Percentiles rank a stretch among this genome's conserved stretches.
Conservation (phyloP, 2,329 filamentous ascomycete genomes). For the Cladosporium sp. region DNA sequence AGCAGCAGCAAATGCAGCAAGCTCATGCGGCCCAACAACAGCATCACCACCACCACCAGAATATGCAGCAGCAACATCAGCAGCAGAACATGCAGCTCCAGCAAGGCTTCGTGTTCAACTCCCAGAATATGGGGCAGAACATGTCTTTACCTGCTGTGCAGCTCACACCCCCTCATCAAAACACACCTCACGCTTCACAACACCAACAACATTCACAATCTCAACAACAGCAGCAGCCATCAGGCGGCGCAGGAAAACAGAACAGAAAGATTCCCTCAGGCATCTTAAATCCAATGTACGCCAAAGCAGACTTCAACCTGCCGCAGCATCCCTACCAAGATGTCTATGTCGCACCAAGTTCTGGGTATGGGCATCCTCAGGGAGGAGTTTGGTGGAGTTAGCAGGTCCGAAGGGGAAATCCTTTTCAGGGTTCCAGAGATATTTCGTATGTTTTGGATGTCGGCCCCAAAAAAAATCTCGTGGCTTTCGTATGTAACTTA, state of each 20-base stretch:
- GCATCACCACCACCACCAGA: conserved; percentile 32
- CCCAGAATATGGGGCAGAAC: conserved; percentile 15
- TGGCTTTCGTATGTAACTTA: not conserved
- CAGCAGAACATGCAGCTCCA: conserved; percentile 27
- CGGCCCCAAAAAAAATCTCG: not conserved
- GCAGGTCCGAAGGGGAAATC: not conserved
- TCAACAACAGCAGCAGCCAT: conserved; percentile 28
- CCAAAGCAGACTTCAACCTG: conserved; percentile 71
- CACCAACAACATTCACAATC: conserved; percentile 21
- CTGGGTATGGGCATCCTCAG: conserved; percentile 19
- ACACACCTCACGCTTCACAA: not conserved
- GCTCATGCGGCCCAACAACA: conserved; percentile 30
- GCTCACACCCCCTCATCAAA: conserved; percentile 22
- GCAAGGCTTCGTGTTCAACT: conserved; percentile 28
- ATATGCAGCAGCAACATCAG: not conserved
- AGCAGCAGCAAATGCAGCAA: conserved; percentile 24
- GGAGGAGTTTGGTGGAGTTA: conserved; percentile 14
- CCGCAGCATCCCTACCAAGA: conserved; percentile 80
- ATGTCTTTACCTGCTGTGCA: conserved; percentile 17
- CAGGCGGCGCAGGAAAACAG: conserved; percentile 11
- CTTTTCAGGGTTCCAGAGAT: not conserved
- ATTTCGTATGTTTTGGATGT: not conserved
- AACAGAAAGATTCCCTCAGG: conserved; percentile 45
- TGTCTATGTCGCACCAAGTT: conserved; percentile 71
- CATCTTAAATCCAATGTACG: conserved; percentile 69